Conservation (phyloP, 208 protist genomes). For the Angomonas ambiguus region DNA sequence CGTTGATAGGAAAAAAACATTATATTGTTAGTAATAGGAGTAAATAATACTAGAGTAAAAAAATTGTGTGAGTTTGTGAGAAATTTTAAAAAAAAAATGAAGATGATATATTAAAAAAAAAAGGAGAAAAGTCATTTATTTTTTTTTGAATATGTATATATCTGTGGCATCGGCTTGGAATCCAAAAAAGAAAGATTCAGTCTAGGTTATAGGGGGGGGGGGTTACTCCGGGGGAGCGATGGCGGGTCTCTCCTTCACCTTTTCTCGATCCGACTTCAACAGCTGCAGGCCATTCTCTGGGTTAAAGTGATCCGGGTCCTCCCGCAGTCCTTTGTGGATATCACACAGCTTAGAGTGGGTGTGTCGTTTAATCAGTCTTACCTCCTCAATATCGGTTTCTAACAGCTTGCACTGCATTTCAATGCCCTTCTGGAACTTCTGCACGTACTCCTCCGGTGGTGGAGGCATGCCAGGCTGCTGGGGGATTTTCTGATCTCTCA, state of each 20-base stretch:
- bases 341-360: conserved; percentile 36
- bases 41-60: background rate
- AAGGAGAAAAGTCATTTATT: background rate
- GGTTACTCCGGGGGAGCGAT: background rate
- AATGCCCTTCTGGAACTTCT: conserved; percentile 46
- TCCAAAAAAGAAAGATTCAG: too few relatives aligned
- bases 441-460: conserved; percentile 54
- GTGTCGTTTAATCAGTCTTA: conserved; percentile 41
- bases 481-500: conserved; percentile 38
- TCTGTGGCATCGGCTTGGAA: too few relatives aligned
- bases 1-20: background rate
- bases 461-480: conserved; percentile 68
- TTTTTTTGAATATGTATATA: conserved; percentile 10
- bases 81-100: conserved; percentile 6
- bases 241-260: conserved; percentile 8
- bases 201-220: too few relatives aligned
- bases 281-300: conserved; percentile 43
- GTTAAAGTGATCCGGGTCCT: conserved; percentile 30
- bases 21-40: background rate
- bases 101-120: background rate
- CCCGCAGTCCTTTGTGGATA: conserved; percentile 58
- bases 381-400: conserved; percentile 63
- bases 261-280: conserved; percentile 33
- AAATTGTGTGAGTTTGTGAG: background rate
- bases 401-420: conserved; percentile 63